A percentile compares a stretch with the other conserved stretches of the same genome.
These are phyloP conservation scores for Salix suchowensis DNA, from an alignment of 345 rosid genomes.

Conservation along the genomic window DNA sequence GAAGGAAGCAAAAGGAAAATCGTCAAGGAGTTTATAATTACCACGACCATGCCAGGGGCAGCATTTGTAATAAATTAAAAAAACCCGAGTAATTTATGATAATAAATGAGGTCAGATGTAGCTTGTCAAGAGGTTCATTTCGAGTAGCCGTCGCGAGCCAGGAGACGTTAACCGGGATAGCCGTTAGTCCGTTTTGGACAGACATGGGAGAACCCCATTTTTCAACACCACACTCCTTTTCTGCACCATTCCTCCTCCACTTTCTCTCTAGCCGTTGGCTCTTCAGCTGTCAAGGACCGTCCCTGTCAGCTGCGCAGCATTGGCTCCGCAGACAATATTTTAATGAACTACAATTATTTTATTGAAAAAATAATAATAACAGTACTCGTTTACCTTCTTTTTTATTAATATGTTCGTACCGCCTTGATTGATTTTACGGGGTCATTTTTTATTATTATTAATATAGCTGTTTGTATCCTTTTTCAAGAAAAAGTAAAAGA, in stretches of 20 bases:
- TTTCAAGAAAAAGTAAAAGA: too few relatives aligned
- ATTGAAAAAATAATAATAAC: too few relatives aligned
- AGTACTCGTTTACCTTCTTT: too few relatives aligned
- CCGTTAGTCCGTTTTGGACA: constrained; percentile 17
- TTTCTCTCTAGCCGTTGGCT: constrained; percentile 17
- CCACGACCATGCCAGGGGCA: too few relatives aligned
- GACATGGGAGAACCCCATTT: not conserved
- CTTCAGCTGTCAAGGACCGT: not conserved
- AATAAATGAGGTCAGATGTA: not conserved
- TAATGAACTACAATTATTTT: too few relatives aligned
- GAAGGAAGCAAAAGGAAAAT: too few relatives aligned
- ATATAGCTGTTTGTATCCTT: too few relatives aligned
- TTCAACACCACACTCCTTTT: constrained; percentile 4
- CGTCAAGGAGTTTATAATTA: too few relatives aligned
- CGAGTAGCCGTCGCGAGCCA: not conserved
- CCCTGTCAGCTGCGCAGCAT: not conserved
- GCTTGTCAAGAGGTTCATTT: not conserved
- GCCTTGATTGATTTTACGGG: accelerated
- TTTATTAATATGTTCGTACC: too few relatives aligned
- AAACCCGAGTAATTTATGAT: not conserved
- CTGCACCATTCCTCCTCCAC: not conserved
- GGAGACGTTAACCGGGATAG: constrained; percentile 12
- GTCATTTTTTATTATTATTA: too few relatives aligned
- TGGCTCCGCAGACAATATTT: not conserved
- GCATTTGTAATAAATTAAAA: too few relatives aligned